Base-by-base conservation (phyloP, 306 rosid genomes). In the Heteromeles arbutifolia region DNA sequence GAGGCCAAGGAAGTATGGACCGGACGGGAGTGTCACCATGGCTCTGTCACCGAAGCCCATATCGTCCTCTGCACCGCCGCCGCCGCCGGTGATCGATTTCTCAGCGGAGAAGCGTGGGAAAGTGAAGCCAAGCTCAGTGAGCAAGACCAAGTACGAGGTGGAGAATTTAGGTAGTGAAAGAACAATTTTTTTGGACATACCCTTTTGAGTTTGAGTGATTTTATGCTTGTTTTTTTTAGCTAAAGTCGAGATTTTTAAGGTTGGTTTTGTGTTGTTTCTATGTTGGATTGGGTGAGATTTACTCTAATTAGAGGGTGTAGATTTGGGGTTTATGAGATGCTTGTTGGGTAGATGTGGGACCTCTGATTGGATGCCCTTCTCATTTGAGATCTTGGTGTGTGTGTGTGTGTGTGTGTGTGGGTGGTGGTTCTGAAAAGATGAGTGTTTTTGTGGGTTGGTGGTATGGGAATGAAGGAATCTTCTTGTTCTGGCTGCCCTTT, bases 31-130 rank as follows among this genome's bases (percentile, higher is more conserved):
- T 34, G 96, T 87, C 69, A 69, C 87, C 24, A 69, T 78, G 92
- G 91, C 97, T 76, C 84, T 95, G 74, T 95, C 97, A 28, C 93
- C 97, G 1, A 95, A 88, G 84, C 97, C 99, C 56, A 92, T 95
- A 78, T 95, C 99, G 18, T 92, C 96, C 1, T 89, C 97, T 1
- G 91, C 91, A 37, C 97, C 97, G 44, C 86, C 91, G 48, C 97
- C 97, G 50, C 86, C 93, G 41, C 99, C 96, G 67, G 96, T 95
- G 77, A 95, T 95, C 54, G 99, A 95, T 81, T 95, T 95, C 92
- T 86, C 99, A 65, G 39, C 89, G 77, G 97, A 84, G 89, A 95
- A 95, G 82, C 90, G 90, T 19, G 92, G 89, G 63, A 92, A 92
- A 70, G 89, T 90, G 39, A 79, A 84, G 85, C 96, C 96, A 65